These are phyloP conservation scores for Aphanocladium album DNA, from an alignment of 2,329 filamentous ascomycete genomes.

Conservation along the genomic window DNA sequence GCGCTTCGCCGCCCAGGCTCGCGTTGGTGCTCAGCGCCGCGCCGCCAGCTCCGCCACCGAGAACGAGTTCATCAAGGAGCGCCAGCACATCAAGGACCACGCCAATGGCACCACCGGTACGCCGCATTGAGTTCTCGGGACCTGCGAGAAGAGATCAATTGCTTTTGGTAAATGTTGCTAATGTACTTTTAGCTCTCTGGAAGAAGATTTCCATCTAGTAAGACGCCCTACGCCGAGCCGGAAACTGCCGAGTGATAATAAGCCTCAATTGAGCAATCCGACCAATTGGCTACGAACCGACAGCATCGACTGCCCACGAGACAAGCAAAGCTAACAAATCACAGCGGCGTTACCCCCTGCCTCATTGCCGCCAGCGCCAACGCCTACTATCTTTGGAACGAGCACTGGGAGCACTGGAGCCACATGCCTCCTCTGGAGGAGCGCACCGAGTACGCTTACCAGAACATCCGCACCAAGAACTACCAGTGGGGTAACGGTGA, in stretches of 20 bases:
- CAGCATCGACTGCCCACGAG: neutral
- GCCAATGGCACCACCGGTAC: slow-evolving; percentile 77
- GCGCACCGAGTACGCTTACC: slow-evolving; percentile 88
- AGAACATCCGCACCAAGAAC: slow-evolving; percentile 97
- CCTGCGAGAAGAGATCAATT: slow-evolving; percentile 16
- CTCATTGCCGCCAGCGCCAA: slow-evolving; percentile 71
- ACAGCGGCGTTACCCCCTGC: slow-evolving; percentile 68
- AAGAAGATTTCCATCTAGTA: slow-evolving; percentile 95
- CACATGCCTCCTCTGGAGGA: slow-evolving; percentile 87
- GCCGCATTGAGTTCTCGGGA: slow-evolving; percentile 29
- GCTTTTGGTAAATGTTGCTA: slow-evolving; percentile 22
- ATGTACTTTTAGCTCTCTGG: slow-evolving; percentile 70
- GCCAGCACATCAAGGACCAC: slow-evolving; percentile 85
- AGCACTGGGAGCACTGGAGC: slow-evolving; percentile 94
- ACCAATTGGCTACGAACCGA: slow-evolving; percentile 18
- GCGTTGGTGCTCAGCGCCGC: slow-evolving; percentile 61
- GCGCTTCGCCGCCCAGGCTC: slow-evolving; percentile 58
- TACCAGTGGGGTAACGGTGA: slow-evolving; percentile 93
- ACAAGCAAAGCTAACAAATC: slow-evolving; percentile 20
- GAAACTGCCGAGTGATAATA: neutral
- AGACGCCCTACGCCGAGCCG: slow-evolving; percentile 32
- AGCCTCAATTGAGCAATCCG: slow-evolving; percentile 16
- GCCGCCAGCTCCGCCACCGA: slow-evolving; percentile 69
- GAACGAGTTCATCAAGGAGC: slow-evolving; percentile 92
- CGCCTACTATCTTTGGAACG: slow-evolving; percentile 85